Conservation (phyloP, 164 flowering plant species). For the Tetrastigma voinierianum region DNA sequence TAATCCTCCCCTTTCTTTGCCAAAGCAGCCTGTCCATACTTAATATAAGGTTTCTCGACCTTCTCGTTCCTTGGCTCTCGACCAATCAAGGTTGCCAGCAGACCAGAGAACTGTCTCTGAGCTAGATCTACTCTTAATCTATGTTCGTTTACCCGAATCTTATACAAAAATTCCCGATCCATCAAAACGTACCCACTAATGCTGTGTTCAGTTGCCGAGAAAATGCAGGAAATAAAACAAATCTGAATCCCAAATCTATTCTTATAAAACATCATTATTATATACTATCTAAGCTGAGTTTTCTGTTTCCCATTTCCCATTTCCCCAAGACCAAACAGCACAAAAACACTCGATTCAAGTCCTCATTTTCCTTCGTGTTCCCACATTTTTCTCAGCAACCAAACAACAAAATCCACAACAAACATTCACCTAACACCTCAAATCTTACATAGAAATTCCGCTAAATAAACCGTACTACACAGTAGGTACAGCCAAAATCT, state of each 20-base stretch:
- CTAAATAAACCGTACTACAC: slow-evolving; percentile 12
- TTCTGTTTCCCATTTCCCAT: no score
- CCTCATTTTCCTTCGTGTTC: neutral
- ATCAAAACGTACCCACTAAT: slow-evolving; percentile 16
- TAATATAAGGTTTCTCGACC: slow-evolving; percentile 73
- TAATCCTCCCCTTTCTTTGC: slow-evolving; percentile 98
- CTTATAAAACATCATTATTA: no score
- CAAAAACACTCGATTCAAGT: neutral
- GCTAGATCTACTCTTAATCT: slow-evolving; percentile 53
- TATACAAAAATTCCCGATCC: slow-evolving; percentile 20
- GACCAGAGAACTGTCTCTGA: slow-evolving; percentile 56
- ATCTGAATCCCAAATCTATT: neutral
- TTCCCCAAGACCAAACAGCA: neutral
- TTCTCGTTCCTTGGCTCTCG: slow-evolving; percentile 81
- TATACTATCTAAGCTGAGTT: neutral
- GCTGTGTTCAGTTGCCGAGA: neutral
- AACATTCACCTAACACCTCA: neutral
- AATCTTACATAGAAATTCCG: slow-evolving; percentile 1
- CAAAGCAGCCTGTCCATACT: slow-evolving; percentile 82
- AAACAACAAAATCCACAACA: no score
- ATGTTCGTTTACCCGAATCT: slow-evolving; percentile 30
- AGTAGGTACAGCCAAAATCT: neutral
- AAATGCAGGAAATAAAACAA: neutral
- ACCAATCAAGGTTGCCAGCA: slow-evolving; percentile 84
- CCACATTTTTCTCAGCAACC: slow-evolving; percentile 3